phyloP scores from a whole-genome alignment of 805 yeast genomes.

The Metschnikowia rubicola region DNA sequence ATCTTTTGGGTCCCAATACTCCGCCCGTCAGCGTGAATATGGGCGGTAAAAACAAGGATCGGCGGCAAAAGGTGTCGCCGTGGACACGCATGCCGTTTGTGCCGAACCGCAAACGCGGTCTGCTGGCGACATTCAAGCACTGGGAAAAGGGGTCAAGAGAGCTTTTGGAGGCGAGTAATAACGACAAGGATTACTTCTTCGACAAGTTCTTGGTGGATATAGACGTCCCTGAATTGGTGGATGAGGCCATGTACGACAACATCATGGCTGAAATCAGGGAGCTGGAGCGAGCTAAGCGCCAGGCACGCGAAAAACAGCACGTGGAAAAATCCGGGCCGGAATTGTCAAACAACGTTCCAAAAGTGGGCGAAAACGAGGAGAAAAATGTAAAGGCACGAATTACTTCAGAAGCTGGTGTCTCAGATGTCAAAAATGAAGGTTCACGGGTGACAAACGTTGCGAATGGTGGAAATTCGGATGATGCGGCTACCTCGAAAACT shows the following conservation, averaged over 20 bases:
- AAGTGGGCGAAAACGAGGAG: not conserved
- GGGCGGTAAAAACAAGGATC: slow-evolving; percentile 52
- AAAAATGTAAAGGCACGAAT: not conserved
- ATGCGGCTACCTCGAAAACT: too few relatives aligned
- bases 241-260: slow-evolving; percentile 54
- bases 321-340: not conserved
- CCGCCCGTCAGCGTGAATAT: slow-evolving; percentile 61
- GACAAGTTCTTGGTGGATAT: slow-evolving; percentile 69
- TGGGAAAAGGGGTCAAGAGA: slow-evolving; percentile 82
- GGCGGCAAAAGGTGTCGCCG: slow-evolving; percentile 67
- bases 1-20: slow-evolving; percentile 84
- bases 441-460: too few relatives aligned
- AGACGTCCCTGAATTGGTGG: slow-evolving; percentile 65
- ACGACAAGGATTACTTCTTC: slow-evolving; percentile 54
- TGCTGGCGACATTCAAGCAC: slow-evolving; percentile 54
- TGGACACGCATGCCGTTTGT: slow-evolving; percentile 73
- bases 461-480: too few relatives aligned
- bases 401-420: not conserved
- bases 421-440: too few relatives aligned
- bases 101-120: slow-evolving; percentile 45
- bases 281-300: slow-evolving; percentile 3
- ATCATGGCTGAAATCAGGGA: slow-evolving; percentile 44
- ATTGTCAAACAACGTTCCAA: not conserved
- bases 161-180: slow-evolving; percentile 30
- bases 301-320: slow-evolving; percentile 1